Conservation (phyloP, 768 basidiomycete genomes). For the Coprinopsis cinerea region DNA sequence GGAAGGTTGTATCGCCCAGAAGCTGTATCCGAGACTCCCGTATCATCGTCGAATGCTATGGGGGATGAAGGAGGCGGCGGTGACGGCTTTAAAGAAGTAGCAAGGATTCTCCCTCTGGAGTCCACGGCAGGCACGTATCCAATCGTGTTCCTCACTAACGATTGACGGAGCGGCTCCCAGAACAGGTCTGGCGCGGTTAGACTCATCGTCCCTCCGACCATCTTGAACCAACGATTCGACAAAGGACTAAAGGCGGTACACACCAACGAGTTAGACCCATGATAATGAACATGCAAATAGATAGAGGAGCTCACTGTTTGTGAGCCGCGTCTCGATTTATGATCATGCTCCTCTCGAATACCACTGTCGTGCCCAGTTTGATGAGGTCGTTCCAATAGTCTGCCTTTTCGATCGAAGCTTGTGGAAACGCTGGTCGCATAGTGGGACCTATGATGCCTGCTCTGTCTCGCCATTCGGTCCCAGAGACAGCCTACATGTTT, state of each 20-base stretch:
- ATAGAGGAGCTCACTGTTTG: conserved; percentile 24
- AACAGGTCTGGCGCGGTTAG: conserved; percentile 18
- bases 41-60: background rate
- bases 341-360: conserved; percentile 57
- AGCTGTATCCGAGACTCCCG: background rate
- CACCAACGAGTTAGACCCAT: background rate
- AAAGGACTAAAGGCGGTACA: conserved; percentile 19
- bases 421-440: conserved; percentile 60
- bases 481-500: conserved; percentile 16
- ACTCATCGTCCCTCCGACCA: conserved; percentile 29
- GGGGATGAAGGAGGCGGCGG: too few species aligned
- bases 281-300: background rate
- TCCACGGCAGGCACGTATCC: conserved; percentile 23
- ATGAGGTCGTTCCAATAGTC: conserved; percentile 61
- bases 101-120: conserved; percentile 9
- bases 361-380: conserved; percentile 37
- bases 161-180: conserved; percentile 30
- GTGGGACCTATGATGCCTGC: conserved; percentile 59
- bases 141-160: conserved; percentile 24
- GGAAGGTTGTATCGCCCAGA: conserved; percentile 14
- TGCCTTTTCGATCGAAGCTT: conserved; percentile 47
- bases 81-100: conserved; percentile 7
- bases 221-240: conserved; percentile 27
- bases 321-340: conserved; percentile 62
- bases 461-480: conserved; percentile 50